Percentiles rank a stretch among this genome's conserved stretches.
phyloP scores from a whole-genome alignment of 495 filamentous ascomycete genomes.

The Letharia columbiana region DNA sequence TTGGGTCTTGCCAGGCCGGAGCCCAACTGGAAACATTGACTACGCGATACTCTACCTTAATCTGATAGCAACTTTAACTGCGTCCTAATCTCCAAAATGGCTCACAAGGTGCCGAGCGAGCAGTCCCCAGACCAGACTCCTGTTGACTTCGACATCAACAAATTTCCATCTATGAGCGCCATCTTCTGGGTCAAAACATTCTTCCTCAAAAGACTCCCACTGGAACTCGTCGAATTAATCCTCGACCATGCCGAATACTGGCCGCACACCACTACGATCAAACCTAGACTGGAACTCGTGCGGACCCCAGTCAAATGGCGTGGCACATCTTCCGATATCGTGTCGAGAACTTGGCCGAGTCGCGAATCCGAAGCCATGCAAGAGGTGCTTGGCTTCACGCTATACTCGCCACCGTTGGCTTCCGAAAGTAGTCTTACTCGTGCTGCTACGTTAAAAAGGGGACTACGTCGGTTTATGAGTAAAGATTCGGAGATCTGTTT shows the following conservation, averaged over 20 bases:
- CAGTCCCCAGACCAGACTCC: neutral
- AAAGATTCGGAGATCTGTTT: neutral
- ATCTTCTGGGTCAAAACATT: neutral
- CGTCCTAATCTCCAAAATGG: neutral
- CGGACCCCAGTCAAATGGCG: conserved; percentile 2
- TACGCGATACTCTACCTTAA: neutral
- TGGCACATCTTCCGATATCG: neutral
- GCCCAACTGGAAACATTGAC: neutral
- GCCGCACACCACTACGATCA: conserved; percentile 2
- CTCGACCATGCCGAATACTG: conserved; percentile 1
- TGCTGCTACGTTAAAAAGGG: neutral
- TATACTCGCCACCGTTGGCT: conserved; percentile 1
- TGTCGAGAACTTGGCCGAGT: neutral
- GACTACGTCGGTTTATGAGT: neutral
- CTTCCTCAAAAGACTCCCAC: neutral
- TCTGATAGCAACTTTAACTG: no score
- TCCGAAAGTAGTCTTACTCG: neutral
- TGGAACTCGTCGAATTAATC: neutral
- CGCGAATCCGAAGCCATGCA: neutral
- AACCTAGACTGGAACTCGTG: neutral
- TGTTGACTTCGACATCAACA: neutral
- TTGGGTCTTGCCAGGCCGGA: neutral
- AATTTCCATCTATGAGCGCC: neutral
- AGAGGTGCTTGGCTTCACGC: neutral
- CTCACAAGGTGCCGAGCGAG: neutral